Base-by-base conservation (phyloP, 78 protist genomes). In the Guillardia theta region DNA sequence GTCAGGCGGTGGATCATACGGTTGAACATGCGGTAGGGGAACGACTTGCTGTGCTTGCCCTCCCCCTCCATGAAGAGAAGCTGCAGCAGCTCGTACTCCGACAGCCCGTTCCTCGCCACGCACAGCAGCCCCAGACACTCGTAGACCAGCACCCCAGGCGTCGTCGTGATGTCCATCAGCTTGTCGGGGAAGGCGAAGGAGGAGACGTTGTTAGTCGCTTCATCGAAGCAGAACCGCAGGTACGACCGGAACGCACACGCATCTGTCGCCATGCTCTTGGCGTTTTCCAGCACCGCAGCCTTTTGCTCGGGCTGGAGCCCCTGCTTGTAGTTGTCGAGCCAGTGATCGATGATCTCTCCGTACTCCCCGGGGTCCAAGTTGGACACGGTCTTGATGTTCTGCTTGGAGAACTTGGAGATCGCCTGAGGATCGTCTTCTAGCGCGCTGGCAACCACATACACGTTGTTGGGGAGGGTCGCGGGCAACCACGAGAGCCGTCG, bases 281-380 rank as follows among this genome's bases (percentile, higher is more conserved):
- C 83, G 27, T 36, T 18, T 24, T 33, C 36, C 46, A 70, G 27
- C 83, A 70, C 83, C 83, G n/a, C 45, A 1, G n/a, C 83, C 33
- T 33, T 70, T 43, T 70, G 83, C 27, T 70, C 1, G 27, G n/a
- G 36, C 83, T 70, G 83, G 46, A 70, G 41, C 10, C 41, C 22
- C 41, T 70, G 83, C 41, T 24, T 70, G 83, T 70, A 70, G 83
- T 70, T 70, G 45, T 70, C 83, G 21, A 70, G 83, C 83, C 83
- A 70, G 83, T 70, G 83, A 12, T 18, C 22, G 27, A 70, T 43
- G 5, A 70, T 3, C 83, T 36, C 45, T 6, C 45, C 4, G 83
- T 70, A 70, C 45, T 70, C 83, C 45, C 41, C 0, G n/a, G 33
- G 4, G 46, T 70, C 83, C 83, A 70, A 4, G 27, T 1, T 36